Evolutionary conservation across 169 alveolate genomes (phyloP).

Genomic region (Hepatocystis sp.): DNA sequence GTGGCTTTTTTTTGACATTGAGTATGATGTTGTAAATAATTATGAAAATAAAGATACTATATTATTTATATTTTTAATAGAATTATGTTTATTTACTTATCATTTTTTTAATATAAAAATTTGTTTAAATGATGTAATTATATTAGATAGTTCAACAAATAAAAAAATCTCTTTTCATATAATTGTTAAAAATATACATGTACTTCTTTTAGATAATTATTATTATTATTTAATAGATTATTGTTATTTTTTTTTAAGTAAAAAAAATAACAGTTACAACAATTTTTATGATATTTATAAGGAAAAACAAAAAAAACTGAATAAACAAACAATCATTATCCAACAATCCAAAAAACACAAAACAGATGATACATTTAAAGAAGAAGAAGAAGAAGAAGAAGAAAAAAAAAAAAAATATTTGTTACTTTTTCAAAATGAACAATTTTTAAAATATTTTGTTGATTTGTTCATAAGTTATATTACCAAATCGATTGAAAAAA

Average conservation of each 20-base stretch:
- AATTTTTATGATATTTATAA: constrained; percentile 53
- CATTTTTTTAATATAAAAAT: constrained; percentile 35
- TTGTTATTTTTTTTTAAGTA: constrained; percentile 35
- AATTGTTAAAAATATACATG: constrained; percentile 70
- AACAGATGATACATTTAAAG: neutral
- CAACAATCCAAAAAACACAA: too few species aligned
- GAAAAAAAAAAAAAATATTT: neutral
- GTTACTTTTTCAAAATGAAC: constrained; percentile 61
- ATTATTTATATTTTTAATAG: constrained; percentile 53
- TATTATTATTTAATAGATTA: constrained; percentile 67
- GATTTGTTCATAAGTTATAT: constrained; percentile 56
- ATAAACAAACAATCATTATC: too few species aligned
- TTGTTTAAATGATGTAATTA: constrained; percentile 47
- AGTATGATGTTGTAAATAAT: constrained; percentile 27
- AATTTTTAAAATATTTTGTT: constrained; percentile 51
- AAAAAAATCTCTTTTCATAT: constrained; percentile 71
- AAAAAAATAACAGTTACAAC: constrained; percentile 8
- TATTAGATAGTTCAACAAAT: constrained; percentile 69
- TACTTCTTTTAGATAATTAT: constrained; percentile 36
- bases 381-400: neutral
- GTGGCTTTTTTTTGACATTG: constrained; percentile 72
- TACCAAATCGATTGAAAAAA: constrained; percentile 5
- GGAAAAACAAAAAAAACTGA: constrained; percentile 28
- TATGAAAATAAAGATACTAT: constrained; percentile 40
- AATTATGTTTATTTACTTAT: constrained; percentile 50